Evolutionary conservation across 2,329 filamentous ascomycete genomes (phyloP).

Genomic region (Hymenotorrendiella dingleyae): DNA sequence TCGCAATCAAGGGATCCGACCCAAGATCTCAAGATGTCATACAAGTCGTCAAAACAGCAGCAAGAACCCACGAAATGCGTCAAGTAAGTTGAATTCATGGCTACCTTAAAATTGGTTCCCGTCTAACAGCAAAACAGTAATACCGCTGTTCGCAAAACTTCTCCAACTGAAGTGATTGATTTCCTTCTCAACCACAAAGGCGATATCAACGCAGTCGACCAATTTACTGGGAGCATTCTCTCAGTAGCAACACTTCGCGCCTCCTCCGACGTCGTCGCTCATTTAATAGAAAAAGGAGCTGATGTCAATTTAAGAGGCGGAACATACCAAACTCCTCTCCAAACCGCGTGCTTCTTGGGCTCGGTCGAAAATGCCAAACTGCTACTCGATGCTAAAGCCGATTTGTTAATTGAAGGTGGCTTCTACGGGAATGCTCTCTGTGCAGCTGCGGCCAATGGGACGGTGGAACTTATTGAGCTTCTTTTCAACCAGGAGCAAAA

Average conservation of each 20-base stretch:
- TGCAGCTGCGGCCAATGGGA: not conserved
- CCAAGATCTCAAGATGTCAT: too few relatives aligned
- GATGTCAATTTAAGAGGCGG: constrained; percentile 1
- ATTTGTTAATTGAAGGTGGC: not conserved
- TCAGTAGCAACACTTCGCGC: not conserved
- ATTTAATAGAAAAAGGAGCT: constrained; percentile 4
- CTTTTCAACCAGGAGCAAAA: not conserved
- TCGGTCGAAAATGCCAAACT: not conserved
- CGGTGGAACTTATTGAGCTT: not conserved
- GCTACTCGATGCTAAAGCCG: not conserved
- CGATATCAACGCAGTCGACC: not conserved
- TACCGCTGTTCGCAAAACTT: not conserved
- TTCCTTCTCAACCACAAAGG: constrained; percentile 1
- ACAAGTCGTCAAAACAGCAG: too few relatives aligned
- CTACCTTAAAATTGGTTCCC: too few relatives aligned
- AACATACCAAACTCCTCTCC: not conserved
- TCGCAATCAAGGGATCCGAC: too few relatives aligned
- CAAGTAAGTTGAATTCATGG: too few relatives aligned
- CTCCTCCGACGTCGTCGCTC: not conserved
- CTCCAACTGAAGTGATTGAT: not conserved
- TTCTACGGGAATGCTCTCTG: not conserved
- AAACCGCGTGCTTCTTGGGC: not conserved
- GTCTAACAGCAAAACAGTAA: too few relatives aligned
- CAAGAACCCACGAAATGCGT: too few relatives aligned
- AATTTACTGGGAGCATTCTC: not conserved